Evolutionary conservation across 768 basidiomycete species (phyloP).

Genomic region (Pleurotus giganteus): DNA sequence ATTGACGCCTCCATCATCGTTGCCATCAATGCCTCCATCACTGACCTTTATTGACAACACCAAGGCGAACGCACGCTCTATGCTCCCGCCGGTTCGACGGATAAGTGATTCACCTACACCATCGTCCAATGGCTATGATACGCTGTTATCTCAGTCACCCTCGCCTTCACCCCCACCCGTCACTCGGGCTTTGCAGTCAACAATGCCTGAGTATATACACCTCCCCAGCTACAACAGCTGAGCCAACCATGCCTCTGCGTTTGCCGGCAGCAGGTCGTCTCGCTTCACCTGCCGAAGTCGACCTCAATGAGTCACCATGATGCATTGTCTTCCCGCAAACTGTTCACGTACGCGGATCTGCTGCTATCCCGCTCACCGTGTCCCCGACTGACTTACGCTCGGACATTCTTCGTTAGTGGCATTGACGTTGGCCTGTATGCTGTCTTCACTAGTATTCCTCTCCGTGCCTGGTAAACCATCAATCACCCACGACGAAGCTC

Average conservation of each 20-base stretch:
- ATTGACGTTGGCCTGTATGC: too few species aligned
- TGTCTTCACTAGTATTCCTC: neutral
- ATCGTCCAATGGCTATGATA: conserved; percentile 56
- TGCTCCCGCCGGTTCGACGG: conserved; percentile 25
- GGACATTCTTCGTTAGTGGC: neutral
- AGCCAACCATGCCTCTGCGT: neutral
- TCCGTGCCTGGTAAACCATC: neutral
- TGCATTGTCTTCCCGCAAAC: neutral
- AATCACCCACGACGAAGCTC: too few species aligned
- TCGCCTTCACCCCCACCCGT: conserved; percentile 36
- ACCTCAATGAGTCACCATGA: neutral
- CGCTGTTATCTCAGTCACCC: conserved; percentile 50
- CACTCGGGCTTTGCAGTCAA: conserved; percentile 22
- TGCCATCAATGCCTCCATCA: conserved; percentile 11
- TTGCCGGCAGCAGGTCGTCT: neutral
- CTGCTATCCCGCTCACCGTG: neutral
- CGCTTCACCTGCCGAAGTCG: neutral
- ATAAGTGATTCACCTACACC: conserved; percentile 53
- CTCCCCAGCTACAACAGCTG: neutral
- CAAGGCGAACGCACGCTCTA: neutral
- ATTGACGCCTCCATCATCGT: neutral
- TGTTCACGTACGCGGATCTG: neutral
- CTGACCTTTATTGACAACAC: conserved; percentile 13
- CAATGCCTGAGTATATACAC: neutral
- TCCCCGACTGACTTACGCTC: neutral